phyloP scores from a whole-genome alignment of 2,329 filamentous ascomycete genomes.

The Sphaerulina vaccinii region DNA sequence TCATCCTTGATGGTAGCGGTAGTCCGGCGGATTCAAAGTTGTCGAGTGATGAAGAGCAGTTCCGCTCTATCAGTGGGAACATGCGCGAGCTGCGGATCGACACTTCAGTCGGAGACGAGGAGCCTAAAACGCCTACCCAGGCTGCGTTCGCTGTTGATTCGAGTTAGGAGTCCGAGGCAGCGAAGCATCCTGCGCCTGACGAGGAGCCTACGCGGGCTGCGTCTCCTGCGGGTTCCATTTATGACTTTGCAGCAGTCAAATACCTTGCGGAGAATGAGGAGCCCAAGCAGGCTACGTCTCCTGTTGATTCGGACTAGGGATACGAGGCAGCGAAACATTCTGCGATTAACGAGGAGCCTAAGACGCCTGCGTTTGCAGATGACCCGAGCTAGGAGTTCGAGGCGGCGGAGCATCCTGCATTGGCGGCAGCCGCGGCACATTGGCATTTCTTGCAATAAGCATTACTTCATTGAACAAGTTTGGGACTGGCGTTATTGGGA shows the following conservation, averaged over 20 bases:
- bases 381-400: neutral
- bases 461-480: too few relatives aligned
- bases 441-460: too few relatives aligned
- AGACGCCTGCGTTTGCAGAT: too few relatives aligned
- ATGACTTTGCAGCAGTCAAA: too few relatives aligned
- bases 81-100: slow-evolving; percentile 21
- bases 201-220: too few relatives aligned
- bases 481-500: too few relatives aligned
- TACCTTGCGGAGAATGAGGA: slow-evolving; percentile 23
- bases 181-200: neutral
- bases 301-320: neutral
- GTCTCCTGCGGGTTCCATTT: too few relatives aligned
- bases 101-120: slow-evolving; percentile 22
- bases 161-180: neutral
- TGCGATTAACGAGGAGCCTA: neutral
- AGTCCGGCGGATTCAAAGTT: neutral
- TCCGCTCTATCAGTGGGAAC: slow-evolving; percentile 8
- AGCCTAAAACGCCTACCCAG: slow-evolving; percentile 28
- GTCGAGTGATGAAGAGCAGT: slow-evolving; percentile 10
- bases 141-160: slow-evolving; percentile 4
- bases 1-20: slow-evolving; percentile 27
- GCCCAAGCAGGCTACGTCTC: slow-evolving; percentile 24
- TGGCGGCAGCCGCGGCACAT: too few relatives aligned
- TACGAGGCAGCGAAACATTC: neutral
- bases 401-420: neutral